Base-by-base conservation (phyloP, 2,329 filamentous ascomycete genomes). In the Diaporthe citrichinensis region DNA sequence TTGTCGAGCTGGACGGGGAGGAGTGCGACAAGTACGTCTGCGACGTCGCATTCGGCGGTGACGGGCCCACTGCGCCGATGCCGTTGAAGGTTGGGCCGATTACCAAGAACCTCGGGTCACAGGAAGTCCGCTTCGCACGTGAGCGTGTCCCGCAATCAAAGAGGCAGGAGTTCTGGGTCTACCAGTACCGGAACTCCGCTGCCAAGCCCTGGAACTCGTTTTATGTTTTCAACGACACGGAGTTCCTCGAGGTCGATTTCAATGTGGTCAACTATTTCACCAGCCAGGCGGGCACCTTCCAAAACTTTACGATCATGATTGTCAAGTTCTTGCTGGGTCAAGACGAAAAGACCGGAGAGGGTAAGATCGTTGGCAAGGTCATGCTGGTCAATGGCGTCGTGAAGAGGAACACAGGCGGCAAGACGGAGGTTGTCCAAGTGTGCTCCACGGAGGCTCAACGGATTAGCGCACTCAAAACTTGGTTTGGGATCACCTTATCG, bases 201-300 rank as follows among this genome's bases (percentile, higher is more conserved):
- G 83, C 87, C 0, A 84, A 83, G 62, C 84, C 86, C 2, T 95
- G 92, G 90, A 85, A 87, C 31, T 85, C 89, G 1, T 89, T 87
- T 65, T 94, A 94, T 81, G 90, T 88, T 76, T 95, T 95, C 81
- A 88, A 88, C 2, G 90, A 93, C 76, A 85, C 88, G 23, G 92
- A 94, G 81, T 94, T 93, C 81, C 81, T 90, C 46, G 88, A 87
- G 5, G 82, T 85, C 58, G 92, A 94, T 82, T 94, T 91, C 79
- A 87, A 86, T 49, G 84, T 92, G 8, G 86, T 93, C 85, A 93
- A 90, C 81, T 90, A 85, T 78, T 89, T 81, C 62, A 90, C 89
- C 1, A 90, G 89, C 77, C 86, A 59, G 85, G 83, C 73, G 82
- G 84, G 31, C 81, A 81, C 86, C 74, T 90, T 87, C 80, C 93